phyloP scores from a whole-genome alignment of 176 grass and related monocot genomes.

The Musa beccarii region DNA sequence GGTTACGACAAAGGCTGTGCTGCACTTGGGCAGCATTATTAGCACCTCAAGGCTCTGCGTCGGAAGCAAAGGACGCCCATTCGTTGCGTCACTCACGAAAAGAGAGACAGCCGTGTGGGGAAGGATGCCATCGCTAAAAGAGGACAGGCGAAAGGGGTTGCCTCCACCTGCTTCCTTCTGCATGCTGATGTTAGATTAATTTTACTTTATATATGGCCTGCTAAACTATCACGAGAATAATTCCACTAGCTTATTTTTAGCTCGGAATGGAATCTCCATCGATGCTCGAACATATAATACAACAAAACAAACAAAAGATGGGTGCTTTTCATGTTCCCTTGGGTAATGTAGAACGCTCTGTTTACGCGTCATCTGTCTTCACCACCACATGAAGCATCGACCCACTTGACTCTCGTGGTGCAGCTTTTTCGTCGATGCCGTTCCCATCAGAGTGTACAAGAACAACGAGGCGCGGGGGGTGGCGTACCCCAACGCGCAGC shows the following conservation, averaged over 20 bases:
- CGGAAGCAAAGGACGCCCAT: no score
- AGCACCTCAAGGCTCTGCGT: no score
- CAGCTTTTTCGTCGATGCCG: conserved; percentile 17
- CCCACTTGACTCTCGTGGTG: background rate
- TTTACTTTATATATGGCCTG: no score
- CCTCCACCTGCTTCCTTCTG: background rate
- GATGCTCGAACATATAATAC: background rate
- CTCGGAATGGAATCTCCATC: background rate
- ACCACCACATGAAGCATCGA: background rate
- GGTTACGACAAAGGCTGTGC: no score
- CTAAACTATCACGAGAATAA: no score
- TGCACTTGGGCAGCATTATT: no score
- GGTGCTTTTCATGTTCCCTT: no score
- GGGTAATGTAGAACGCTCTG: no score
- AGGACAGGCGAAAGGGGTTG: background rate
- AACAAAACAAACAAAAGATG: no score
- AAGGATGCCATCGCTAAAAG: background rate
- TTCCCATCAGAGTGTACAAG: conserved; percentile 26
- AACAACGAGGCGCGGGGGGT: conserved; percentile 16
- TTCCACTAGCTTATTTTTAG: background rate
- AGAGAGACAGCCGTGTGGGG: background rate
- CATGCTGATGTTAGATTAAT: background rate
- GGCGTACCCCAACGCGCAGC: conserved; percentile 9
- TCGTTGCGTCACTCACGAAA: background rate
- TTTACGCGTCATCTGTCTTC: background rate